phyloP scores from a whole-genome alignment of 306 rosid species.

The Sindora glabra region DNA sequence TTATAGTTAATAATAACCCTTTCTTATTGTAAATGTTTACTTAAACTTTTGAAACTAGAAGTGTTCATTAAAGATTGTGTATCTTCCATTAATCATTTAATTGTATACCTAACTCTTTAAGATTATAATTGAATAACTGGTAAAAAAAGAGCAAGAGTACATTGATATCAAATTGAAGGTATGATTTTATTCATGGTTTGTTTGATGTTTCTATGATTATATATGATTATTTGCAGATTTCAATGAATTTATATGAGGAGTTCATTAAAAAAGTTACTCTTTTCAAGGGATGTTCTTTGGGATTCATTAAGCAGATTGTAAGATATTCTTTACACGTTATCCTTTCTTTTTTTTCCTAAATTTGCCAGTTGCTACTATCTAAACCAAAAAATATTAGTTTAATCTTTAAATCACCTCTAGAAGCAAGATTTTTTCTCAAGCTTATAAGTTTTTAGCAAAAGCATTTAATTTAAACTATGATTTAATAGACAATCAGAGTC shows the following conservation, averaged over 20 bases:
- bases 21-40: background rate
- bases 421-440: no score
- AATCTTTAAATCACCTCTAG: no score
- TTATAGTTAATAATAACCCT: background rate
- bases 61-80: background rate
- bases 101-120: background rate
- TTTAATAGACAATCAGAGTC: conserved; percentile 43
- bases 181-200: no score
- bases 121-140: no score
- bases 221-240: conserved; percentile 32
- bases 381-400: background rate
- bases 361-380: background rate
- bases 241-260: conserved; percentile 41
- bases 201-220: conserved; percentile 1
- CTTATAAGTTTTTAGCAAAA: conserved; percentile 4
- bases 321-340: conserved; percentile 8
- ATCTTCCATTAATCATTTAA: background rate
- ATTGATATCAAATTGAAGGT: no score
- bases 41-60: background rate
- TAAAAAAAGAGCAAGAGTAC: no score
- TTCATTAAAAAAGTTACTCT: conserved; percentile 37
- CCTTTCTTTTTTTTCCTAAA: background rate
- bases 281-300: conserved; percentile 50
- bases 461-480: background rate
- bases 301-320: conserved; percentile 59